Evolutionary conservation across 805 yeast species (phyloP).

Genomic region (Schwanniomyces occidentalis): DNA sequence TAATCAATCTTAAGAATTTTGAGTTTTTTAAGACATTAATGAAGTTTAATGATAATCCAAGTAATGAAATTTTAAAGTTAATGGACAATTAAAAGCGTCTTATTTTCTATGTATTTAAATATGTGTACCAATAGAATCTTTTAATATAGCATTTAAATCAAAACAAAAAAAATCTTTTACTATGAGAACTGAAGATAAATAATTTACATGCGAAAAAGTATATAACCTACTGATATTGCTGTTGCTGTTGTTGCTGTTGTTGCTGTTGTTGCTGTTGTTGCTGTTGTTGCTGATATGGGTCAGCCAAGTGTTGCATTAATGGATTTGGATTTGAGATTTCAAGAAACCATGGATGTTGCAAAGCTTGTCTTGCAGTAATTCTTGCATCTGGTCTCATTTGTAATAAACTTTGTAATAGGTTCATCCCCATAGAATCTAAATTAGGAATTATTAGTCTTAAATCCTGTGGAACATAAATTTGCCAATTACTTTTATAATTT

Average conservation of each 20-base stretch:
- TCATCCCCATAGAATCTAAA: constrained; percentile 68
- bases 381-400: constrained; percentile 65
- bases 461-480: constrained; percentile 86
- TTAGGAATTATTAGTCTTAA: constrained; percentile 66
- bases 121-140: too few relatives aligned
- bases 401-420: constrained; percentile 57
- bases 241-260: constrained; percentile 11
- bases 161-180: too few relatives aligned
- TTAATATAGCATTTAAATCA: too few relatives aligned
- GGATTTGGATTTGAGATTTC: constrained; percentile 56
- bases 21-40: constrained; percentile 7
- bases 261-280: constrained; percentile 21
- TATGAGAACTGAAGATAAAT: too few relatives aligned
- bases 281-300: constrained; percentile 32
- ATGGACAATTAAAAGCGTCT: too few relatives aligned
- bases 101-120: too few relatives aligned
- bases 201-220: too few relatives aligned
- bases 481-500: constrained; percentile 82
- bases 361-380: constrained; percentile 59
- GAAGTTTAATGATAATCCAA: constrained; percentile 8
- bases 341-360: constrained; percentile 78
- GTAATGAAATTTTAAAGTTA: constrained; percentile 8
- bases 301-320: constrained; percentile 30
- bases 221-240: constrained; percentile 3
- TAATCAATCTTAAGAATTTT: constrained; percentile 7